Evolutionary conservation across 441 rosid species (phyloP), one percentile per base, ranked within the genome.

Genomic region (Pelargonium myrrhifolium): DNA sequence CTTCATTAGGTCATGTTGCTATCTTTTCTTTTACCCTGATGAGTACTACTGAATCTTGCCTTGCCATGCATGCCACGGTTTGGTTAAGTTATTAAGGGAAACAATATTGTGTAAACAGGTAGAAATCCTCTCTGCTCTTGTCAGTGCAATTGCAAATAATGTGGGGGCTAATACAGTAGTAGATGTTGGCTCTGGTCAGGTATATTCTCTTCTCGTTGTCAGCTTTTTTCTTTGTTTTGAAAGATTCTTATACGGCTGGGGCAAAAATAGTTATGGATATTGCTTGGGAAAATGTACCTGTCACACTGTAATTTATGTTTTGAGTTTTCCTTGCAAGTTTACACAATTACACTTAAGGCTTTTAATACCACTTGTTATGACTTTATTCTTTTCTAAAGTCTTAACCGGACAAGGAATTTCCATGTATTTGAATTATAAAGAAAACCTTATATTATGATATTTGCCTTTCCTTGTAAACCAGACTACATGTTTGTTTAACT

Each of bases 171-270:
- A 81, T 72, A 80, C 85, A 11, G 74, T 92, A 53, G 80, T 92
- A 59, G 98, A 92, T 75, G 92, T 92, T 2, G 98, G 98, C 71
- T 84, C 97, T 72, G 98, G 97, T 74, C 97, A 88, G 92, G 98
- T 90, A 72, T 66, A 64, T n/a, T 56, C 39, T 60, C 67, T 53
- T 72, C 62, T 22, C 2, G 31, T 58, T 9, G 11, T 58, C 62
- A 2, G 35, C 15, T 42, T 10, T n/a, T 55, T 70, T 58, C 56
- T 51, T 28, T 72, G 9, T 63, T 66, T 63, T 51, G 47, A 17
- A 67, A 65, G 49, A 56, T 59, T 31, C 47, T 67, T 22, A 43
- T 42, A 64, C 42, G 24, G 45, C 0, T 5, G 6, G 22, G 22
- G 11, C 2, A 17, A 17, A 15, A 53, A 6, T 18, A 53, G 59